Percentiles rank a stretch among this genome's conserved stretches.
phyloP scores from a whole-genome alignment of 2,329 filamentous ascomycete species.

The Hypoxylon rubiginosum region DNA sequence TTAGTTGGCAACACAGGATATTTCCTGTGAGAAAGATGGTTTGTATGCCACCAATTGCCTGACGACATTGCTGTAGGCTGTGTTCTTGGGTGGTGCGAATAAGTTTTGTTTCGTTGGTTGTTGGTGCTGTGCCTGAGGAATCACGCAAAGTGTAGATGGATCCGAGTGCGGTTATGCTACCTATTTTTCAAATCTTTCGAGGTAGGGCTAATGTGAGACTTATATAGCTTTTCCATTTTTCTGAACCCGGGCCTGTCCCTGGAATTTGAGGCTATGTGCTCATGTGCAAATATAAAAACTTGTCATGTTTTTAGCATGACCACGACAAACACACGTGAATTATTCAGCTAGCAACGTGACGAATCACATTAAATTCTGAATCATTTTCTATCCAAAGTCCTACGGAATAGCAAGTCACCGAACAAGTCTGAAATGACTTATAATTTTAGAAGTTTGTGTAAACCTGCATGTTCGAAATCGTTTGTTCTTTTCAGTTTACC shows the following conservation, averaged over 20 bases:
- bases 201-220: neutral
- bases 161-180: neutral
- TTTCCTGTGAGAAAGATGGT: slow-evolving; percentile 12
- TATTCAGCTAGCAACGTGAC: slow-evolving; percentile 13
- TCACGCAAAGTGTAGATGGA: neutral
- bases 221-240: slow-evolving; percentile 21
- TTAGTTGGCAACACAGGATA: slow-evolving; percentile 32
- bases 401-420: neutral
- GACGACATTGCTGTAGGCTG: slow-evolving; percentile 15
- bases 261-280: slow-evolving; percentile 26
- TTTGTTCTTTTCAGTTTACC: slow-evolving; percentile 6
- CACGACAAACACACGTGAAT: slow-evolving; percentile 28
- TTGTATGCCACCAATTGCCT: slow-evolving; percentile 31
- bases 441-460: slow-evolving; percentile 20
- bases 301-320: slow-evolving; percentile 26
- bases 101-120: neutral
- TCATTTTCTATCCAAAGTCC: neutral
- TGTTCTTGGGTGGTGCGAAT: neutral
- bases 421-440: slow-evolving; percentile 1
- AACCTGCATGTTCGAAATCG: slow-evolving; percentile 1
- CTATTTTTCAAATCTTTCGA: neutral
- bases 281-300: slow-evolving; percentile 6
- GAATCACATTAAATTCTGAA: slow-evolving; percentile 16
- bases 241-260: too few species aligned
- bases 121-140: neutral